Evolutionary conservation across 1,284 basidiomycete genomes (phyloP).

Genomic region (Microbotryum violaceum): DNA sequence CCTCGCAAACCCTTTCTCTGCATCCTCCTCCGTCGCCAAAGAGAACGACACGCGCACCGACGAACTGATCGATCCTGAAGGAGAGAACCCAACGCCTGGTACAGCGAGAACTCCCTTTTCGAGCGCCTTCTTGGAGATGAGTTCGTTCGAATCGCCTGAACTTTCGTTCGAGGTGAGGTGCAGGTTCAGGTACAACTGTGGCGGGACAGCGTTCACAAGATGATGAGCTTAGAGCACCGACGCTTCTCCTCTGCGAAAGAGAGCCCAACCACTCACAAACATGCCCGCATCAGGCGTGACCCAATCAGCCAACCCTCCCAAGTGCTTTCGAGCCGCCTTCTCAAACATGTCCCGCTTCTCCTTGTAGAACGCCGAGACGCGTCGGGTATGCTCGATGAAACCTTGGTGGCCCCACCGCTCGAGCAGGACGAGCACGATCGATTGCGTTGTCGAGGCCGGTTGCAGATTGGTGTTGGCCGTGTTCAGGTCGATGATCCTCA

Average conservation of each 20-base stretch:
- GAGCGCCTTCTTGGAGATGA: constrained; percentile 71
- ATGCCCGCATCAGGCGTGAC: constrained; percentile 70
- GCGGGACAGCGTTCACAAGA: neutral
- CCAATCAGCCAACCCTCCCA: constrained; percentile 75
- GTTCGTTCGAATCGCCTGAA: constrained; percentile 62
- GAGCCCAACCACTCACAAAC: constrained; percentile 34
- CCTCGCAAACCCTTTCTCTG: constrained; percentile 65
- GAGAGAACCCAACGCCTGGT: constrained; percentile 66
- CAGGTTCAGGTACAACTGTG: constrained; percentile 28
- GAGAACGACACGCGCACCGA: constrained; percentile 77
- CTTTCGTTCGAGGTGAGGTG: constrained; percentile 35
- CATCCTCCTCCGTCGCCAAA: constrained; percentile 57
- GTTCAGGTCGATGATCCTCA: constrained; percentile 66
- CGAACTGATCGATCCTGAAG: constrained; percentile 57
- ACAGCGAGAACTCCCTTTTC: constrained; percentile 78
- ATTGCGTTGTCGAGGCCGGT: constrained; percentile 62
- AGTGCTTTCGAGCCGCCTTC: constrained; percentile 60
- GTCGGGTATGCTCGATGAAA: constrained; percentile 63
- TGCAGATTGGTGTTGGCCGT: constrained; percentile 69
- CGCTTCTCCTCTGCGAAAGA: constrained; percentile 18
- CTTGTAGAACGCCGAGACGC: constrained; percentile 68
- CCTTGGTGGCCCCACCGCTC: constrained; percentile 59
- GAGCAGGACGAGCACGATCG: constrained; percentile 62
- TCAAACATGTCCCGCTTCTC: constrained; percentile 73
- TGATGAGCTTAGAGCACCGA: constrained; percentile 3